phyloP scores from a whole-genome alignment of 1,139 yeast genomes.

The Saccharomycopsis hybrid region DNA sequence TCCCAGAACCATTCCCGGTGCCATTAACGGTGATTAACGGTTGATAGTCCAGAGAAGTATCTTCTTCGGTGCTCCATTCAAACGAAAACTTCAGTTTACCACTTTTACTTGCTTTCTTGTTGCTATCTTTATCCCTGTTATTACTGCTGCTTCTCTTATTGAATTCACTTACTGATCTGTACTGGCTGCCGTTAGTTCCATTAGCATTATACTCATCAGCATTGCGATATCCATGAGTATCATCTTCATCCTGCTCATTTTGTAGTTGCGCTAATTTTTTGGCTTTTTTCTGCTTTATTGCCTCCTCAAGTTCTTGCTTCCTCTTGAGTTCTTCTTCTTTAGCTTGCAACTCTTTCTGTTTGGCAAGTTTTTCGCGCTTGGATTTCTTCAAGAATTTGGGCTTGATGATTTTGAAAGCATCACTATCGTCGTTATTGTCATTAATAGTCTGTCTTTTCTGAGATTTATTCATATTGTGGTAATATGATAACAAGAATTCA shows the following conservation, averaged over 20 bases:
- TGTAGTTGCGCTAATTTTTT: neutral
- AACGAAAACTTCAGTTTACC: conserved; percentile 47
- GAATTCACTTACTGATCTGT: neutral
- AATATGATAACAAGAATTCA: too few relatives aligned
- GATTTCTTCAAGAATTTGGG: conserved; percentile 19
- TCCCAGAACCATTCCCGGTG: neutral
- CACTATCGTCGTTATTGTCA: conserved; percentile 5
- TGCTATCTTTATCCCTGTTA: neutral
- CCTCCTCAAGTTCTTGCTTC: neutral
- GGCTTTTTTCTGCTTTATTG: conserved; percentile 1
- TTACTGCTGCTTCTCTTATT: neutral
- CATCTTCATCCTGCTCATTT: too few relatives aligned
- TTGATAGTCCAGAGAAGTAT: conserved; percentile 44
- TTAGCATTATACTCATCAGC: too few relatives aligned
- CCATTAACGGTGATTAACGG: conserved; percentile 33
- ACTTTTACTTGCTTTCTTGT: neutral
- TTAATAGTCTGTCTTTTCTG: too few relatives aligned
- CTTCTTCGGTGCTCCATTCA: conserved; percentile 66
- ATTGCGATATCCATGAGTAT: too few relatives aligned
- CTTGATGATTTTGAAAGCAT: conserved; percentile 10
- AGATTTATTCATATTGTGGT: too few relatives aligned
- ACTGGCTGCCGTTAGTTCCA: too few relatives aligned
- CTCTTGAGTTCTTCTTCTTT: conserved; percentile 5
- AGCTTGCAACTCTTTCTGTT: conserved; percentile 6
- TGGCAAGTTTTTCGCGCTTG: conserved; percentile 16